Percentiles rank a stretch among this genome's conserved stretches.
Conservation (phyloP, 1,284 basidiomycete genomes). For the Ustilago vetiveriae region DNA sequence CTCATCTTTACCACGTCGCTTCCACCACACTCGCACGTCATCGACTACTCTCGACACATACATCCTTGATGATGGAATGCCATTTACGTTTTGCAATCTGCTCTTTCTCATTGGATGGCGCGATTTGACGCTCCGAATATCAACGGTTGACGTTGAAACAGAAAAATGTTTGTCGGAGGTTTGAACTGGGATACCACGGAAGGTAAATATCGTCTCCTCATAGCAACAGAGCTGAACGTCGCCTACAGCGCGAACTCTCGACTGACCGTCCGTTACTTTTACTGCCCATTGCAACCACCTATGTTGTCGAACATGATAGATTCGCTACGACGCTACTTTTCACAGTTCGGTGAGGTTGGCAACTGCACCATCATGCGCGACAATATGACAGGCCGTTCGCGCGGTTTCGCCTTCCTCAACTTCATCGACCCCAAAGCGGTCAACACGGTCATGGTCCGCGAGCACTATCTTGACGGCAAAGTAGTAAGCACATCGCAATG, state of each 20-base stretch:
- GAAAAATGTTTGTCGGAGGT: constrained; percentile 98
- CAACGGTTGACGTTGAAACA: constrained; percentile 70
- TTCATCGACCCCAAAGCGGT: constrained; percentile 87
- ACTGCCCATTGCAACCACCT: no score
- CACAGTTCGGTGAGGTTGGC: constrained; percentile 88
- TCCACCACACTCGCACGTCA: constrained; percentile 1
- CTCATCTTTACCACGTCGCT: constrained; percentile 6
- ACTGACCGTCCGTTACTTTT: no score
- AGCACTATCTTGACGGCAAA: constrained; percentile 92
- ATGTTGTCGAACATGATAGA: constrained; percentile 71
- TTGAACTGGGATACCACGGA: constrained; percentile 97
- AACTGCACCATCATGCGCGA: constrained; percentile 96
- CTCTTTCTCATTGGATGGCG: background rate
- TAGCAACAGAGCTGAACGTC: background rate
- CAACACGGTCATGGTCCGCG: constrained; percentile 83
- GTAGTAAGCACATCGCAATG: no score
- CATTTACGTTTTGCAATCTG: constrained; percentile 8
- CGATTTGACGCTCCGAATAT: constrained; percentile 1
- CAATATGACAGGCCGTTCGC: constrained; percentile 80
- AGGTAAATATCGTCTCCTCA: constrained; percentile 69
- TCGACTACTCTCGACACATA: constrained; percentile 2
- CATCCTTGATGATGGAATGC: constrained; percentile 36
- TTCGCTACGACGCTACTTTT: constrained; percentile 82
- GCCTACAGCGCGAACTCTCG: constrained; percentile 62
- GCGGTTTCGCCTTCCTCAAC: constrained; percentile 93